Base-by-base conservation (phyloP, 495 filamentous ascomycete genomes). In the Annulohypoxylon maeteangense region DNA sequence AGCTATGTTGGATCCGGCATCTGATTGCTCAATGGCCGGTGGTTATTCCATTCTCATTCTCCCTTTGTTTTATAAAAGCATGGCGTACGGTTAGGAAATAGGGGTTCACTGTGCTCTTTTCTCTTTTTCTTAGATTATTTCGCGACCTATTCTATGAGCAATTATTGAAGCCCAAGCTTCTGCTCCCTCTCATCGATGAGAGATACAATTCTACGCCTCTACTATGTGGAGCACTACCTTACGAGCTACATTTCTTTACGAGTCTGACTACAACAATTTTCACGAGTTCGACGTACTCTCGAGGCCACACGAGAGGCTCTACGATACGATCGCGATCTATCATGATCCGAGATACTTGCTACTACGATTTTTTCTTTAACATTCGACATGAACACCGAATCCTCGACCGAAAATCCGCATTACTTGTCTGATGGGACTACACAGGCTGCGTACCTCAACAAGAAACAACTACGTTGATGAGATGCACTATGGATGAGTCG, bases 1-100 rank as follows among this genome's bases (percentile, higher is more conserved):
- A 55, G 61, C 70, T 73, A 66, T 67, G 70, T 73, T 73, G 67
- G 74, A 73, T 73, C 69, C 63, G 69, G 74, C 67, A 73, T 73
- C 67, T 71, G 31, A 70, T 70, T 66, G 63, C 63, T 71, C 70
- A 61, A 48, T 38, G 62, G 42, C 62, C 58, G 59, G 60, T 25
- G 12, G 31, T 51, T 50, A 14, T 54, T 66, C 40, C 60, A 23
- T 67, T 74, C 45, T 55, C 42, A n/a, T 57, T 50, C 11, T 59
- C 27, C 27, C 6, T 29, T 11, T 56, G 48, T 66, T 29, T 61
- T 57, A 62, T 48, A 70, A 57, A 60, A 73, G 74, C 74, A 75
- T 75, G 74, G 74, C 74, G 74, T 71, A 55, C 45, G 74, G 74
- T 64, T 62, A 36, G 57, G 62, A 48, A 48, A 38, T 23, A 42